Evolutionary conservation across 495 filamentous ascomycete species (phyloP).

Genomic region (Pyronema omphalodes): DNA sequence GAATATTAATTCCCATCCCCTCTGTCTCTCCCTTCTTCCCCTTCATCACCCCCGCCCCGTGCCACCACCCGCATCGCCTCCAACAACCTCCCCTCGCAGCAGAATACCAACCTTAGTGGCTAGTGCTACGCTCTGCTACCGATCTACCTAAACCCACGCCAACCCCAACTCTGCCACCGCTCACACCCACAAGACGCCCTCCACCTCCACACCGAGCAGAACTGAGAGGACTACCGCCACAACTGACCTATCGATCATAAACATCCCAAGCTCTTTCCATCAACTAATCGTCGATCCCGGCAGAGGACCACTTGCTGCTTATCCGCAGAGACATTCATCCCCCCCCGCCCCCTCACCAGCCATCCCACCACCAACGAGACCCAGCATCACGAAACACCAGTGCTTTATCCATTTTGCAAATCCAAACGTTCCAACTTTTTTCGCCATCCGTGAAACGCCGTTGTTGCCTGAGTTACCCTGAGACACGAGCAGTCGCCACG

Average conservation of each 20-base stretch:
- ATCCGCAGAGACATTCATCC: neutral
- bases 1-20: too few relatives aligned
- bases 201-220: conserved; percentile 10
- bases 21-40: too few relatives aligned
- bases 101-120: neutral
- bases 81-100: too few relatives aligned
- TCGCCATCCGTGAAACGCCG: too few relatives aligned
- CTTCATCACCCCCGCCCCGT: too few relatives aligned
- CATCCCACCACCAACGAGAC: neutral
- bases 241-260: conserved; percentile 13
- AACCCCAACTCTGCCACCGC: neutral
- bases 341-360: neutral
- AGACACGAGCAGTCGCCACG: conserved; percentile 1
- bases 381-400: conserved; percentile 6
- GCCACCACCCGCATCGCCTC: too few relatives aligned
- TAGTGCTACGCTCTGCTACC: neutral
- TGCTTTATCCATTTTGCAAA: too few relatives aligned
- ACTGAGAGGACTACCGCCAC: conserved; percentile 16
- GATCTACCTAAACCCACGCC: neutral
- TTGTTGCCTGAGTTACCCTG: conserved; percentile 3
- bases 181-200: neutral
- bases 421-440: too few relatives aligned
- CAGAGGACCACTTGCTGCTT: conserved; percentile 5
- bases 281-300: conserved; percentile 13
- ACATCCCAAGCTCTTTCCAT: conserved; percentile 13